Percentiles rank a stretch among this genome's conserved stretches.
Conservation (phyloP, 257 asterid species). For the Scutellaria galericulata region DNA sequence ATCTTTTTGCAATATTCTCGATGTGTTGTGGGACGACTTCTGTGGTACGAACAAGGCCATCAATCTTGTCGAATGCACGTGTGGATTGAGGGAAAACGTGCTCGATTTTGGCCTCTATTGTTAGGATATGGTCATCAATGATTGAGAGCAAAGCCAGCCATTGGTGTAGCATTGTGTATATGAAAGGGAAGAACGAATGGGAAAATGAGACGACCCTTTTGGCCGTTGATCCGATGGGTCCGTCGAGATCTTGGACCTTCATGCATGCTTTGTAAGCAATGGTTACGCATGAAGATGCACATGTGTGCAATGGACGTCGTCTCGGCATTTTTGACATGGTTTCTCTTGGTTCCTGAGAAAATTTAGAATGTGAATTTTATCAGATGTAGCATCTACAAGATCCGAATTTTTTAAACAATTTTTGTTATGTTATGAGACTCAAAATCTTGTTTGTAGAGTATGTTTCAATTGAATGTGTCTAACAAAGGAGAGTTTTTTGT, state of each 20-base stretch:
- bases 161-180: conserved; percentile 36
- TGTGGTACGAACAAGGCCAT: conserved; percentile 42
- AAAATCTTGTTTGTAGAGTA: too few species aligned
- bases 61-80: conserved; percentile 50
- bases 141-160: conserved; percentile 49
- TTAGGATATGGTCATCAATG: conserved; percentile 57
- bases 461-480: too few species aligned
- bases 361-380: background rate
- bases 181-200: conserved; percentile 38
- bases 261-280: conserved; percentile 43
- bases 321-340: conserved; percentile 35
- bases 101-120: conserved; percentile 43
- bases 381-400: background rate
- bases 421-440: too few species aligned
- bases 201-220: conserved; percentile 25
- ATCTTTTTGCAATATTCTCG: conserved; percentile 38
- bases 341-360: conserved; percentile 34
- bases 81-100: conserved; percentile 53
- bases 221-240: conserved; percentile 49
- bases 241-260: conserved; percentile 44
- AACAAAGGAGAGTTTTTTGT: too few species aligned
- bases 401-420: too few species aligned
- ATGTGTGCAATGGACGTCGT: conserved; percentile 62
- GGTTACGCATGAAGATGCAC: conserved; percentile 53
- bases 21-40: conserved; percentile 49